Conservation (phyloP, 1,139 yeast genomes). For the Kodamaea sp. region DNA sequence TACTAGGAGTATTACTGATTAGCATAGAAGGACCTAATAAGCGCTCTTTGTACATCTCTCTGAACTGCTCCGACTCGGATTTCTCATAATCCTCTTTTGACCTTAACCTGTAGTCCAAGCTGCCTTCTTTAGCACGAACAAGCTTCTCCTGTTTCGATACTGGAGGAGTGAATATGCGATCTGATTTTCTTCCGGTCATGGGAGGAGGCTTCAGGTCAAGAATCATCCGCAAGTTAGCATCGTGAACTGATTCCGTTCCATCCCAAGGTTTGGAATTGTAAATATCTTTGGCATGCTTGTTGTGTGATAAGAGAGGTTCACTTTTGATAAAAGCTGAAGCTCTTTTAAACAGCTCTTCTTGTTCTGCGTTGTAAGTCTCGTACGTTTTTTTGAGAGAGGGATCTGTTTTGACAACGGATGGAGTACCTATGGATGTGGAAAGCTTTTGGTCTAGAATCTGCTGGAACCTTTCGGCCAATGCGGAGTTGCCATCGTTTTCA, state of each 20-base stretch:
- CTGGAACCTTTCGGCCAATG: conserved; percentile 22
- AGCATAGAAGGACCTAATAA: conserved; percentile 62
- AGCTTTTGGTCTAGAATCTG: conserved; percentile 24
- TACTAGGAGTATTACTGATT: conserved; percentile 35
- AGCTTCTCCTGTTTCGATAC: conserved; percentile 39
- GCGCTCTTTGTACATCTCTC: conserved; percentile 63
- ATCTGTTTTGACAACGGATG: conserved; percentile 3
- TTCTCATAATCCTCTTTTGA: conserved; percentile 25
- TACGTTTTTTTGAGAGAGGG: conserved; percentile 12
- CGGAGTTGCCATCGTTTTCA: conserved; percentile 10
- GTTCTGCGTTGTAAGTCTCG: conserved; percentile 4
- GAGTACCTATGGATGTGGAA: conserved; percentile 9
- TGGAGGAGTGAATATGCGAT: conserved; percentile 29
- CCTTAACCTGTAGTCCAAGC: conserved; percentile 61
- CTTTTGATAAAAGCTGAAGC: conserved; percentile 19
- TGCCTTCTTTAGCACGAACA: conserved; percentile 61
- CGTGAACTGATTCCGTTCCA: conserved; percentile 57
- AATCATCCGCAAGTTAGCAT: conserved; percentile 62
- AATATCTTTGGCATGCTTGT: conserved; percentile 54
- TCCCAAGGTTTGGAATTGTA: conserved; percentile 65
- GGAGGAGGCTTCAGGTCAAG: conserved; percentile 50
- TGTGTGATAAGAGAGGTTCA: conserved; percentile 31
- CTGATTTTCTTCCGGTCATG: conserved; percentile 1
- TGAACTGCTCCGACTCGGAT: conserved; percentile 52
- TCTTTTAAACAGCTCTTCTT: conserved; percentile 4